Conservation (phyloP, 1,139 yeast genomes). For the Kurtzmaniella natalensis region DNA sequence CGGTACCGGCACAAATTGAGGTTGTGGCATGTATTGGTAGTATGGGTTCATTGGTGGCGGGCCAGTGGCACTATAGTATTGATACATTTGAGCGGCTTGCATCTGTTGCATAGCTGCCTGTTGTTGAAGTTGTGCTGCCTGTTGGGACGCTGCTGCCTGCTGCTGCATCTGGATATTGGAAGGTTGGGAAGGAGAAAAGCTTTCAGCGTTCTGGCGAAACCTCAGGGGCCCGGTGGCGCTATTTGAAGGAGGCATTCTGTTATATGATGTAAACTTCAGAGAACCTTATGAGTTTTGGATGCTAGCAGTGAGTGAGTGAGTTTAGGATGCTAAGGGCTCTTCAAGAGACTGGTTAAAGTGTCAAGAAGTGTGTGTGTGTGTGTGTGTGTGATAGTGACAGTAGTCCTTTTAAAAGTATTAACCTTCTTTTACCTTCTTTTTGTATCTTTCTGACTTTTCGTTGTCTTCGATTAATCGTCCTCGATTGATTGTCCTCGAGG, state of each 20-base stretch:
- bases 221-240: slow-evolving; percentile 29
- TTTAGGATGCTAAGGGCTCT: not conserved
- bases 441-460: no score
- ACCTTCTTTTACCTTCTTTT: no score
- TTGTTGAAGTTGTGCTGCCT: slow-evolving; percentile 8
- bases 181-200: slow-evolving; percentile 32
- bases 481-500: no score
- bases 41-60: slow-evolving; percentile 13
- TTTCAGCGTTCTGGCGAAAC: slow-evolving; percentile 41
- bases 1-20: slow-evolving; percentile 12
- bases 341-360: no score
- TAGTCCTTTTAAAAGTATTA: no score
- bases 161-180: slow-evolving; percentile 10
- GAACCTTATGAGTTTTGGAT: not conserved
- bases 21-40: slow-evolving; percentile 13
- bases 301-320: not conserved
- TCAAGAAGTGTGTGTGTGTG: no score
- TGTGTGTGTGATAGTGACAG: no score
- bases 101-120: slow-evolving; percentile 7
- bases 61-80: slow-evolving; percentile 20
- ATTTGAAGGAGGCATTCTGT: slow-evolving; percentile 6
- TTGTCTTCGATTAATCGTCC: no score
- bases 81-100: slow-evolving; percentile 11
- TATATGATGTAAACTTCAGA: not conserved
- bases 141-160: slow-evolving; percentile 9